phyloP scores from a whole-genome alignment of 768 basidiomycete genomes.

The Boletus speciosus region DNA sequence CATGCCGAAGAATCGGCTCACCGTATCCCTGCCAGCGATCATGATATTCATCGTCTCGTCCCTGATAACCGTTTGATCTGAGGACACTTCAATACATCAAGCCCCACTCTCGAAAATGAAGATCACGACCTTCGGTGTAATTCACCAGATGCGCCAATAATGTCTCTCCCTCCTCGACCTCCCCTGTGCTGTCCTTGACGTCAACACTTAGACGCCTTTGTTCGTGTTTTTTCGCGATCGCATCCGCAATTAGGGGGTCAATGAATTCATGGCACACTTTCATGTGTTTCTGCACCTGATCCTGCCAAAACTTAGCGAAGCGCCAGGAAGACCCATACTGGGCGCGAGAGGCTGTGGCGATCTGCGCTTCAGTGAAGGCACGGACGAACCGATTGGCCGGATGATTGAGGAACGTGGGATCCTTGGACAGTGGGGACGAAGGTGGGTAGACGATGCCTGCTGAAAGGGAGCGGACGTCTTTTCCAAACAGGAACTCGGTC shows the following conservation, averaged over 20 bases:
- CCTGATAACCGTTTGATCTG: conserved; percentile 23
- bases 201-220: conserved; percentile 7
- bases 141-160: conserved; percentile 53
- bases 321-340: conserved; percentile 44
- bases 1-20: conserved; percentile 6
- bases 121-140: conserved; percentile 45
- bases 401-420: conserved; percentile 24
- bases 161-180: conserved; percentile 39
- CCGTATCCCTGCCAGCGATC: conserved; percentile 43
- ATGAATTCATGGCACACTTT: conserved; percentile 44
- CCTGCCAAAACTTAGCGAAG: conserved; percentile 42
- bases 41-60: conserved; percentile 29
- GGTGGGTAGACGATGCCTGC: conserved; percentile 37
- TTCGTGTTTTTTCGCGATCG: conserved; percentile 35
- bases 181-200: conserved; percentile 18
- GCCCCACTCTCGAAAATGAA: neutral
- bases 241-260: conserved; percentile 44
- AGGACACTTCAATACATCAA: neutral
- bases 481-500: conserved; percentile 54
- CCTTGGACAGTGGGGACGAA: conserved; percentile 20
- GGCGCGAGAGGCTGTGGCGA: conserved; percentile 28
- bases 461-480: conserved; percentile 34
- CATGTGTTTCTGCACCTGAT: conserved; percentile 37
- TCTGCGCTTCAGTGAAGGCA: conserved; percentile 40
- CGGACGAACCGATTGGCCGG: conserved; percentile 35